Evolutionary conservation across 208 protist genomes (phyloP).

Genomic region (Herpetomonas tarakana): DNA sequence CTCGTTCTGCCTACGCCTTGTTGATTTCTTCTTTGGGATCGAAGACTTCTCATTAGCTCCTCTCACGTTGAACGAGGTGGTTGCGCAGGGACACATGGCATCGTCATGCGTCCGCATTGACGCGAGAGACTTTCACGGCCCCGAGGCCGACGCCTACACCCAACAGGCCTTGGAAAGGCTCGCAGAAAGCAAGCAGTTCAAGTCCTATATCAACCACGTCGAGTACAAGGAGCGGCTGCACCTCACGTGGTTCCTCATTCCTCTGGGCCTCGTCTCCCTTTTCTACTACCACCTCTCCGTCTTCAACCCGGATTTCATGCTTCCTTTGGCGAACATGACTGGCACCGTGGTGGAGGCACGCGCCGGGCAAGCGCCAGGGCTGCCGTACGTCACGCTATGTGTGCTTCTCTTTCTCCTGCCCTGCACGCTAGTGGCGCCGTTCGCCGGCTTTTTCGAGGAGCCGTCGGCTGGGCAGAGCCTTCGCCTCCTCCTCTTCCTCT

Average conservation of each 20-base stretch:
- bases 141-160: slow-evolving; percentile 55
- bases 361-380: slow-evolving; percentile 5
- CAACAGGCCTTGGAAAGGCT: slow-evolving; percentile 50
- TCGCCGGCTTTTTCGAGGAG: slow-evolving; percentile 67
- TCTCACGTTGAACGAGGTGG: too few species aligned
- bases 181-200: slow-evolving; percentile 38
- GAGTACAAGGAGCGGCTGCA: slow-evolving; percentile 66
- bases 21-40: too few species aligned
- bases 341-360: not conserved
- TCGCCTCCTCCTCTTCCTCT: slow-evolving; percentile 31
- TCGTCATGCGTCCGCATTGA: slow-evolving; percentile 39
- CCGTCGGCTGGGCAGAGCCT: slow-evolving; percentile 21
- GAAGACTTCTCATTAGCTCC: not conserved
- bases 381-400: slow-evolving; percentile 20
- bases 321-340: slow-evolving; percentile 15
- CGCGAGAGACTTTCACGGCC: slow-evolving; percentile 56
- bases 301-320: slow-evolving; percentile 25
- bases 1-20: too few species aligned
- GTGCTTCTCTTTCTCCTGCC: slow-evolving; percentile 52
- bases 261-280: slow-evolving; percentile 42
- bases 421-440: slow-evolving; percentile 50
- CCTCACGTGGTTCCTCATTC: slow-evolving; percentile 66
- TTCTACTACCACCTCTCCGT: slow-evolving; percentile 60
- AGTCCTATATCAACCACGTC: slow-evolving; percentile 48
- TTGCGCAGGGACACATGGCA: not conserved